These are phyloP conservation scores for Canavalia ensiformis DNA, from an alignment of 306 rosid species.

Conservation along the genomic window DNA sequence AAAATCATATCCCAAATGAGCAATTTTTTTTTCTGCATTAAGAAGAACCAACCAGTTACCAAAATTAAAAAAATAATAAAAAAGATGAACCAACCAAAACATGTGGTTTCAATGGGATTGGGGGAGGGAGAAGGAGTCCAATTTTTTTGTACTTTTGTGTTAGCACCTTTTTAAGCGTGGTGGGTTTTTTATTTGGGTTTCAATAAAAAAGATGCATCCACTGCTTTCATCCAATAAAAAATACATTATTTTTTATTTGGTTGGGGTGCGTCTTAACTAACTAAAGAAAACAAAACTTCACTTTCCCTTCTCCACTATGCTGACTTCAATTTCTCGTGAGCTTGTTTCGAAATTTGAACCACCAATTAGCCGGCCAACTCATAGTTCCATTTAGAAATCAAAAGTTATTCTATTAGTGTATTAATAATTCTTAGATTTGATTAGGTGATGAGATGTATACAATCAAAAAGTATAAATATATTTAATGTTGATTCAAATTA, in stretches of 20 bases:
- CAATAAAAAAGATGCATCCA: background rate
- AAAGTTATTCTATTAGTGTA: background rate
- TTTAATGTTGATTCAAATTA: too few relatives aligned
- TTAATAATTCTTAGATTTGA: background rate
- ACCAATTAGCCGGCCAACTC: slow-evolving; percentile 46
- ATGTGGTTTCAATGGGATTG: slow-evolving; percentile 42
- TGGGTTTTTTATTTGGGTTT: background rate
- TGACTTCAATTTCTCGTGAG: slow-evolving; percentile 30
- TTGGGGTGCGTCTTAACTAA: slow-evolving; percentile 29
- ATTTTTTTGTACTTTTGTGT: background rate
- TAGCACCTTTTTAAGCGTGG: slow-evolving; percentile 23
- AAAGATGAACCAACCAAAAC: slow-evolving; percentile 40
- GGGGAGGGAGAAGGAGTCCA: slow-evolving; percentile 5
- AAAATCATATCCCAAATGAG: background rate
- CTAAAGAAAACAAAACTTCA: slow-evolving; percentile 52
- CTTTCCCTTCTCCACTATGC: slow-evolving; percentile 43
- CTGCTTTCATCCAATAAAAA: slow-evolving; percentile 37
- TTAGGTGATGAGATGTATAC: too few relatives aligned
- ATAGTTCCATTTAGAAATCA: slow-evolving; percentile 30
- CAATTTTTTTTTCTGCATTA: background rate
- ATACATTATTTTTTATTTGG: too few relatives aligned
- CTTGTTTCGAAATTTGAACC: slow-evolving; percentile 45
- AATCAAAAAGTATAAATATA: too few relatives aligned
- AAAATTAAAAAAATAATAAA: background rate
- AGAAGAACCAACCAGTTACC: background rate